Evolutionary conservation across 2,329 filamentous ascomycete species (phyloP).

Genomic region (Talaromyces islandicus): DNA sequence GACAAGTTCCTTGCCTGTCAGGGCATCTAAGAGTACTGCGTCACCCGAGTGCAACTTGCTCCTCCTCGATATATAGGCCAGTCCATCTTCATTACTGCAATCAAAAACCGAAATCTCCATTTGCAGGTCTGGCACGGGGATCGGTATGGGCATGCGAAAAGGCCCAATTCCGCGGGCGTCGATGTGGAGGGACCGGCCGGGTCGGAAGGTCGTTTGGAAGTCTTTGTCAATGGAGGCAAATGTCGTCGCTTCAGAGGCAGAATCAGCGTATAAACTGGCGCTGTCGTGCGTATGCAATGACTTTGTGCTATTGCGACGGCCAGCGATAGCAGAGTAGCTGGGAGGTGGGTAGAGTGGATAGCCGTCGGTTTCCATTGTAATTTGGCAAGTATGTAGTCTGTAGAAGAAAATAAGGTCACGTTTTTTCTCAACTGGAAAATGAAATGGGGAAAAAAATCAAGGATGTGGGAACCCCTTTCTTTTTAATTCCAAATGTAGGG

Average conservation of each 20-base stretch:
- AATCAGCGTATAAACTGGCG: background rate
- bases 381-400: background rate
- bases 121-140: slow-evolving; percentile 19
- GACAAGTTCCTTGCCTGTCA: slow-evolving; percentile 35
- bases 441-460: background rate
- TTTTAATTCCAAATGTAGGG: too few species aligned
- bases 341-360: background rate
- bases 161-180: slow-evolving; percentile 22
- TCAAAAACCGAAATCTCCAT: slow-evolving; percentile 30
- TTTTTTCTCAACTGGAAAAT: background rate
- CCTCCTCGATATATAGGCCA: slow-evolving; percentile 50
- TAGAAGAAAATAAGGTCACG: background rate
- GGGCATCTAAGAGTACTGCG: slow-evolving; percentile 41
- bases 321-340: background rate
- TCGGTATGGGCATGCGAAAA: slow-evolving; percentile 29
- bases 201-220: background rate
- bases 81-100: slow-evolving; percentile 23
- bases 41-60: slow-evolving; percentile 43
- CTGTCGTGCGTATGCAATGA: background rate
- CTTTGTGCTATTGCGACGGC: background rate
- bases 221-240: background rate
- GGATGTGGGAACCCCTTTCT: background rate
- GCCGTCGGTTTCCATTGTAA: background rate
- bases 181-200: slow-evolving; percentile 16
- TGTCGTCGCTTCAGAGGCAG: background rate